phyloP scores from a whole-genome alignment of 2,329 filamentous ascomycete species.

The Zymoseptoria passerinii region DNA sequence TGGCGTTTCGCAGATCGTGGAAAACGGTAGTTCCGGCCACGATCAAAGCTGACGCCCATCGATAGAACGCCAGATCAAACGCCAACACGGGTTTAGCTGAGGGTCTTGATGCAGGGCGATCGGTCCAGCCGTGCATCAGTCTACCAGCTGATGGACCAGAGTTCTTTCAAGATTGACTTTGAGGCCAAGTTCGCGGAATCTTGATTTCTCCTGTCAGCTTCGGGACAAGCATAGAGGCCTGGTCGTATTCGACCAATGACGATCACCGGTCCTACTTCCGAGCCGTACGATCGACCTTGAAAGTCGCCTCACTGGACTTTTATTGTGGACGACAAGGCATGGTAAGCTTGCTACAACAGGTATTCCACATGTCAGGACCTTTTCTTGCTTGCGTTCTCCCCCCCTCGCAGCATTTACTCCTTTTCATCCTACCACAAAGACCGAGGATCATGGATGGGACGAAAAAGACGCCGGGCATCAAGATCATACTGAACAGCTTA shows the following conservation, averaged over 20 bases:
- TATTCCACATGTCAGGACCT: background rate
- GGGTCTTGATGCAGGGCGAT: background rate
- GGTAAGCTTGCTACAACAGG: background rate
- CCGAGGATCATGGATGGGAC: background rate
- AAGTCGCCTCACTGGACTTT: background rate
- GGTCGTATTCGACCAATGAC: background rate
- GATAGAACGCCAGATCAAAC: background rate
- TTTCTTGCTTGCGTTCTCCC: background rate
- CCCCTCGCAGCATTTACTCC: background rate
- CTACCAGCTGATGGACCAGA: background rate
- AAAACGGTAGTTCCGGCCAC: background rate
- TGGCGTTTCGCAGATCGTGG: background rate
- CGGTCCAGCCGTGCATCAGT: background rate
- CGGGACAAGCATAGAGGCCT: background rate
- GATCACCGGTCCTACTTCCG: background rate
- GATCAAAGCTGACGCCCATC: background rate
- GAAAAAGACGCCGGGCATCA: background rate
- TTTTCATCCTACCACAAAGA: background rate
- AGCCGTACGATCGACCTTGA: background rate
- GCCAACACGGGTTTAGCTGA: background rate
- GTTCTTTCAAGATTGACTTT: background rate
- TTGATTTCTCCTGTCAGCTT: background rate
- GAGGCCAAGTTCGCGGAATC: background rate
- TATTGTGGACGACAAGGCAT: background rate
- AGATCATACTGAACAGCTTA: slow-evolving; percentile 2